Base-by-base conservation (phyloP, 768 basidiomycete genomes). In the Termitomyces sp. region DNA sequence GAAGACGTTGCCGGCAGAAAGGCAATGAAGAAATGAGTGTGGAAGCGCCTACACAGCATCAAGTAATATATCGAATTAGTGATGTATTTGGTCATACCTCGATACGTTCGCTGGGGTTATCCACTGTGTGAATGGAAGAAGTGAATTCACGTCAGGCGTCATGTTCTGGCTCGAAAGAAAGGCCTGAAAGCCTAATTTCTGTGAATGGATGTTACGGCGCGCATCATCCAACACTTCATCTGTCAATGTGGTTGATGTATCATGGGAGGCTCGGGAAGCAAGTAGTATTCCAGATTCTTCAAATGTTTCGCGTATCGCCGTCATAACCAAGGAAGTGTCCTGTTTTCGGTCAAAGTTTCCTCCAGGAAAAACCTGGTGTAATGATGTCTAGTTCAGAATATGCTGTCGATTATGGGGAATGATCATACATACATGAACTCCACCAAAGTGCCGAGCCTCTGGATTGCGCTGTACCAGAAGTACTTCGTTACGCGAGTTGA, bases 91-190 rank as follows among this genome's bases (percentile, higher is more conserved):
- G 18, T 10, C 74, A 64, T 63, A 85, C 88, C 80, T 76, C 34
- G 83, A 78, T 28, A 70, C 63, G 29, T 73, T 77, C 9, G 69
- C 65, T n/a, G 88, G 88, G 2, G 88, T 89, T 51, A 88, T 77
- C 88, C 88, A 90, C 63, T 84, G 76, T 2, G 87, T 89, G 67
- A 90, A 88, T 1, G 86, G 86, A n/a, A 86, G 65, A 20, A 90
- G 70, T 1, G 77, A 71, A 15, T 72, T 65, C 9, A 72, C 60
- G 62, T 84, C 81, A 3, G 80, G 68, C 34, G 66, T 69, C 55
- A 89, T 71, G 10, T 68, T 47, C 58, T 83, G 68, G 20, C 74
- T 66, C 9, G 68, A 62, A 18, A 89, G 75, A 65, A 89, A 89
- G 7, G 75, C 66, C 13, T 73, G 68, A 66, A 88, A 89, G 6